Percentiles rank a stretch among this genome's conserved stretches.
These are phyloP conservation scores for Sclerotinia minor DNA, from an alignment of 2,329 filamentous ascomycete genomes.

Conservation along the genomic window DNA sequence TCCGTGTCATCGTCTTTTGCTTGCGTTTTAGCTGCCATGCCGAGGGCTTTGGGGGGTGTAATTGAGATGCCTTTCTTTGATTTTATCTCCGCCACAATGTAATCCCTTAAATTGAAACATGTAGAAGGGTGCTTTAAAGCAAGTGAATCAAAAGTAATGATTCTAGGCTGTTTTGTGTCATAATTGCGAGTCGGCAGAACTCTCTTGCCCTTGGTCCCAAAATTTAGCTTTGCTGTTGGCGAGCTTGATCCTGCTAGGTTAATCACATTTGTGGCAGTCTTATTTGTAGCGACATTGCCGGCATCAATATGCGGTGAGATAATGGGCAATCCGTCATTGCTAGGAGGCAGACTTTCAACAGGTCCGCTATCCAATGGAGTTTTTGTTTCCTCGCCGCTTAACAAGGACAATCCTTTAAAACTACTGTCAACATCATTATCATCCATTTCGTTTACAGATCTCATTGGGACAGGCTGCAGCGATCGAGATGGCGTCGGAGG, in stretches of 20 bases:
- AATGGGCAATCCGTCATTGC: constrained; percentile 1
- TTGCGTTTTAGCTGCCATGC: constrained; percentile 63
- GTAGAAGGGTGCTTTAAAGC: constrained; percentile 63
- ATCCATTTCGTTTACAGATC: not conserved
- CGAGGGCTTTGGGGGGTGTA: constrained; percentile 41
- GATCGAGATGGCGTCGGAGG: constrained; percentile 7
- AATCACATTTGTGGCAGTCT: constrained; percentile 1
- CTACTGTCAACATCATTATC: not conserved
- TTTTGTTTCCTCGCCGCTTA: not conserved
- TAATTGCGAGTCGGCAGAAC: constrained; percentile 44
- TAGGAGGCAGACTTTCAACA: not conserved
- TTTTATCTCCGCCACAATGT: constrained; percentile 71
- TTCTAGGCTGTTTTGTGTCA: constrained; percentile 60
- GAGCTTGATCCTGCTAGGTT: constrained; percentile 18
- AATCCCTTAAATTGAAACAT: constrained; percentile 69
- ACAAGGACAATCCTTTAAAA: not conserved
- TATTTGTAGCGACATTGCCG: not conserved
- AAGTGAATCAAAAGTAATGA: constrained; percentile 88
- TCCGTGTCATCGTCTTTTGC: not conserved
- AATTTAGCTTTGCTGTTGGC: constrained; percentile 14
- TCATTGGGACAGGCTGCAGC: not conserved
- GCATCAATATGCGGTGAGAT: not conserved
- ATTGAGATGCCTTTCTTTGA: constrained; percentile 52
- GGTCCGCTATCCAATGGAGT: not conserved
- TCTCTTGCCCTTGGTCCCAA: constrained; percentile 41